These are phyloP conservation scores for Exophiala sp. DNA, from an alignment of 2,329 filamentous ascomycete genomes.

Conservation along the genomic window DNA sequence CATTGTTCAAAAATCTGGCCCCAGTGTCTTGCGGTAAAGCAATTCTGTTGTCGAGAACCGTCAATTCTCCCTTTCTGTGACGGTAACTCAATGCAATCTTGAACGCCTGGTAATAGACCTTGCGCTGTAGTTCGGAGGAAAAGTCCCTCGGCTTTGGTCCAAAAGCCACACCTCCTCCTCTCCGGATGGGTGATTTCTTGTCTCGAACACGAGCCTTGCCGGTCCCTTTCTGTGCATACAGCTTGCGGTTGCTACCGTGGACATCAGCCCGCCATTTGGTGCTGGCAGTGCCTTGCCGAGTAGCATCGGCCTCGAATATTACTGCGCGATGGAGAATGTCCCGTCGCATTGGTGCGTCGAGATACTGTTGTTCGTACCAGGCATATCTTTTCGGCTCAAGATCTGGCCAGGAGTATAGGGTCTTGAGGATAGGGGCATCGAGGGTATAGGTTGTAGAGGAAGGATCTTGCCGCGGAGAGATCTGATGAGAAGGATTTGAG, in stretches of 20 bases:
- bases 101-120: conserved; percentile 94
- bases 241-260: conserved; percentile 73
- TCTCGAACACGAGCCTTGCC: conserved; percentile 73
- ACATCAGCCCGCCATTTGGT: conserved; percentile 79
- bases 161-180: conserved; percentile 79
- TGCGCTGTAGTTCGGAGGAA: conserved; percentile 70
- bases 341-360: conserved; percentile 77
- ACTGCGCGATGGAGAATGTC: conserved; percentile 91
- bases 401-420: conserved; percentile 82
- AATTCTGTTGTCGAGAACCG: conserved; percentile 77
- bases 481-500: conserved; percentile 8
- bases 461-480: conserved; percentile 21
- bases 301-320: conserved; percentile 83
- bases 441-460: conserved; percentile 20
- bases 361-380: conserved; percentile 72
- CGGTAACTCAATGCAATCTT: conserved; percentile 88
- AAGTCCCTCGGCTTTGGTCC: conserved; percentile 94
- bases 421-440: conserved; percentile 62
- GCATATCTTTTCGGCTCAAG: conserved; percentile 77
- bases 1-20: conserved; percentile 57
- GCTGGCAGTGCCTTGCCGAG: conserved; percentile 78
- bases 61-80: conserved; percentile 77
- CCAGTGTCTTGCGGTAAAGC: conserved; percentile 49
- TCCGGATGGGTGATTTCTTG: conserved; percentile 72
- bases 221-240: conserved; percentile 79